Evolutionary conservation across 768 basidiomycete genomes (phyloP), one percentile per base, ranked within the genome.

Genomic region (Daedalea quercina): DNA sequence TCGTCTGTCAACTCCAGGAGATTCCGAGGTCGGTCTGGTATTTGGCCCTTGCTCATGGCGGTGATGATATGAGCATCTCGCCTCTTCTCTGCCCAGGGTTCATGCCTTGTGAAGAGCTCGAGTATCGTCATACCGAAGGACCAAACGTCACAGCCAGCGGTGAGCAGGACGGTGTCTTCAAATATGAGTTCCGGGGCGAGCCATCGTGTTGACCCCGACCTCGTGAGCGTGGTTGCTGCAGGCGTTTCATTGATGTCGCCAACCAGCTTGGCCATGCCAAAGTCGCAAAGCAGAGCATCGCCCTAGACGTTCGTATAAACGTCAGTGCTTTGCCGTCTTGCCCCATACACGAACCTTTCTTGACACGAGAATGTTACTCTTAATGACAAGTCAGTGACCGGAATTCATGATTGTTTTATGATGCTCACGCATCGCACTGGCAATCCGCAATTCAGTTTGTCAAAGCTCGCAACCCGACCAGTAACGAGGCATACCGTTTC

Each of bases 321-420:
- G 26, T 12, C 19, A 20, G 20, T 19, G 11, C 17, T 28, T 13
- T 42, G 50, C 35, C 51, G 40, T 23, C 9, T 26, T 12, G 3
- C 15, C 22, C 15, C 9, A 11, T 1, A 23, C 2, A 52, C 67
- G 60, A 53, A 79, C 82, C 51, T 70, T 63, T n/a, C 66, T 63
- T 2, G 78, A 74, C 17, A 85, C 78, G 19, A 85, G 66, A 50
- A 85, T 78, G 63, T 85, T 85, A 22, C 71, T 72, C 81, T 83
- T 52, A 15, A 42, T 24, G 19, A 19, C 20, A 22, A 17, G 24
- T n/a, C n/a, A n/a, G n/a, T n/a, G 7, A 23, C 34, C 25, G 25
- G 35, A 13, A 28, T 51, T n/a, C 54, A 20, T 47, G 35, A 40
- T 28, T 3, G 24, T 44, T 2, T 24, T 37, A 35, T 35, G 17